Conservation (phyloP, 495 filamentous ascomycete genomes). For the Penicillium roqueforti region DNA sequence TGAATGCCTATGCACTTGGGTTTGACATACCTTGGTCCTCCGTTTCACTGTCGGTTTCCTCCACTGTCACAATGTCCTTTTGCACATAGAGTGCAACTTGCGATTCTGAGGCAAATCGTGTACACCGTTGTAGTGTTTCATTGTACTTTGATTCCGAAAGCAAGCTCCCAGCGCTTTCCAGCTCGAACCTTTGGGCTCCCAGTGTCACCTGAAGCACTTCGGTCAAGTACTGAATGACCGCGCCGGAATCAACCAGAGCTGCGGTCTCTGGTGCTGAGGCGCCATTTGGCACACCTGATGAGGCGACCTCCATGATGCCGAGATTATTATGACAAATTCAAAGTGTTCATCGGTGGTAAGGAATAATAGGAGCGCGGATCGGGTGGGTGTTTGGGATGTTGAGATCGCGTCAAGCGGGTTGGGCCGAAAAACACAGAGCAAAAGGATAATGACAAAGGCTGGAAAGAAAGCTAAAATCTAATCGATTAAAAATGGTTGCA, state of each 20-base stretch:
- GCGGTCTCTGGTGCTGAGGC: slow-evolving; percentile 37
- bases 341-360: slow-evolving; percentile 31
- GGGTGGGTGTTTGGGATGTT: slow-evolving; percentile 16
- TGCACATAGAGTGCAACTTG: slow-evolving; percentile 86
- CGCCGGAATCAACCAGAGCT: slow-evolving; percentile 51
- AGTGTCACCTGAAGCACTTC: slow-evolving; percentile 78
- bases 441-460: neutral
- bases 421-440: slow-evolving; percentile 2
- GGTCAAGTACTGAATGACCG: slow-evolving; percentile 73
- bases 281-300: slow-evolving; percentile 45
- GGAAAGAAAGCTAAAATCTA: slow-evolving; percentile 9
- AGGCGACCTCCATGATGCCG: slow-evolving; percentile 48
- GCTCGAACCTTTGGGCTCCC: slow-evolving; percentile 74
- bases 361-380: slow-evolving; percentile 15
- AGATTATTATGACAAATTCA: slow-evolving; percentile 21
- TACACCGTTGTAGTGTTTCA: slow-evolving; percentile 83
- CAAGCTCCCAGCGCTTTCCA: slow-evolving; percentile 75
- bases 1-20: neutral
- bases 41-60: slow-evolving; percentile 46
- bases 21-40: slow-evolving; percentile 42
- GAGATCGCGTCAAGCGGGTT: slow-evolving; percentile 19
- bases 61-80: slow-evolving; percentile 66
- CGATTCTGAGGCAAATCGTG: slow-evolving; percentile 80
- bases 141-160: slow-evolving; percentile 63
- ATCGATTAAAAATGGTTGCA: slow-evolving; percentile 18